Conservation (phyloP, 305 asterid genomes). For the Galium porrigens region DNA sequence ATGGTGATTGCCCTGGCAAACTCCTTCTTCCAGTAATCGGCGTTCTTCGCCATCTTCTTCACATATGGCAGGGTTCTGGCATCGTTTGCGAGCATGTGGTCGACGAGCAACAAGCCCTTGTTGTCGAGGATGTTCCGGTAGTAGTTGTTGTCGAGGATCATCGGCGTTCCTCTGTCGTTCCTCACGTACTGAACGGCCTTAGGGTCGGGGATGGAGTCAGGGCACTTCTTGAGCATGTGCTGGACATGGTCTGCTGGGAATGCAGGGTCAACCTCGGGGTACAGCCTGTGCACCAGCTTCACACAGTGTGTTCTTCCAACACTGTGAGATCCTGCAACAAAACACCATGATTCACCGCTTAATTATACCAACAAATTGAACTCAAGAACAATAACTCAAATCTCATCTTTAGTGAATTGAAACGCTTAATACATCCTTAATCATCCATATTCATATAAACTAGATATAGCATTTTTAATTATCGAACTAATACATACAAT, state of each 20-base stretch:
- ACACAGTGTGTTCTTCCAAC: constrained; percentile 93
- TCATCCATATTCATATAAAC: too few relatives aligned
- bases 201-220: constrained; percentile 88
- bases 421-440: too few relatives aligned
- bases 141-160: constrained; percentile 85
- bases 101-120: constrained; percentile 73
- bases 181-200: constrained; percentile 95
- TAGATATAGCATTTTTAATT: too few relatives aligned
- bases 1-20: constrained; percentile 60
- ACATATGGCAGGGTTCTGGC: constrained; percentile 63
- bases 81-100: constrained; percentile 68
- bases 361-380: too few relatives aligned
- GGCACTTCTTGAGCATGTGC: constrained; percentile 94
- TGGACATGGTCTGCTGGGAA: constrained; percentile 65
- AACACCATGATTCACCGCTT: not conserved
- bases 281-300: constrained; percentile 84
- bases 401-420: too few relatives aligned
- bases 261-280: constrained; percentile 84
- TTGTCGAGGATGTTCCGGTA: constrained; percentile 76
- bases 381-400: too few relatives aligned
- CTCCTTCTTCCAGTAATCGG: constrained; percentile 64
- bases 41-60: constrained; percentile 92
- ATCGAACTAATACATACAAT: too few relatives aligned
- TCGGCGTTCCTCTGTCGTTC: constrained; percentile 90
- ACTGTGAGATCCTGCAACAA: constrained; percentile 61